Base-by-base conservation (phyloP, 2,329 filamentous ascomycete species). In the Pestalotiopsis fici region DNA sequence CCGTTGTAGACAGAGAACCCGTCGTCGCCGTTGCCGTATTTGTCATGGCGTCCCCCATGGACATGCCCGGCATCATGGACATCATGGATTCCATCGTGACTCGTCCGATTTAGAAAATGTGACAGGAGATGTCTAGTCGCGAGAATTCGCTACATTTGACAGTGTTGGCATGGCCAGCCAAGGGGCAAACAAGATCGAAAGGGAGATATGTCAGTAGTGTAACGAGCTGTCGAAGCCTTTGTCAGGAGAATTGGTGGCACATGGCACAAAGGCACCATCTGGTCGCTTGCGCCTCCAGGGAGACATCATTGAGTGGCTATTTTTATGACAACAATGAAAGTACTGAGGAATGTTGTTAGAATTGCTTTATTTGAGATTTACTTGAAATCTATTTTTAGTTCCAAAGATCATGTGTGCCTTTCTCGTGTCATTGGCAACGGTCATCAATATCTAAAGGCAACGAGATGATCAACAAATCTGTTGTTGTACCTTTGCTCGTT, bases 31-130 rank as follows among this genome's bases (percentile, higher is more conserved):
- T 56, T 21, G 25, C 54, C 5, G 43, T 37, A 21, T 27, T 43
- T 21, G 60, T 27, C 35, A 43, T 64, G 54, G 55, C 50, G 25
- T 64, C 65, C 18, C 60, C 25, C 65, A 67, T 64, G 37, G 13
- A 54, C 65, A 66, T 66, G 47, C 59, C 65, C 1, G 65, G 28
- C 65, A 66, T 66, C 59, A 64, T 64, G 18, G 59, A 56, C 47
- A 61, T 61, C 50, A 64, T 64, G 15, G 55, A 64, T 3, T 67
- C 50, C 54, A 60, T 64, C 9, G 27, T 54, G 12, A 15, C 23
- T 64, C 37, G 54, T 23, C 21, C 15, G 4, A 35, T 37, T 55
- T n/a, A n/a, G 7, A 23, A 18, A 31, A 21, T 28, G 12, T 59
- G 64, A 18, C 39, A 50, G 57, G 28, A 37, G 13, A 37, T 15